A percentile compares a stretch with the other conserved stretches of the same genome.
Evolutionary conservation across 495 filamentous ascomycete species (phyloP).

Genomic region (Parmelia sp.): DNA sequence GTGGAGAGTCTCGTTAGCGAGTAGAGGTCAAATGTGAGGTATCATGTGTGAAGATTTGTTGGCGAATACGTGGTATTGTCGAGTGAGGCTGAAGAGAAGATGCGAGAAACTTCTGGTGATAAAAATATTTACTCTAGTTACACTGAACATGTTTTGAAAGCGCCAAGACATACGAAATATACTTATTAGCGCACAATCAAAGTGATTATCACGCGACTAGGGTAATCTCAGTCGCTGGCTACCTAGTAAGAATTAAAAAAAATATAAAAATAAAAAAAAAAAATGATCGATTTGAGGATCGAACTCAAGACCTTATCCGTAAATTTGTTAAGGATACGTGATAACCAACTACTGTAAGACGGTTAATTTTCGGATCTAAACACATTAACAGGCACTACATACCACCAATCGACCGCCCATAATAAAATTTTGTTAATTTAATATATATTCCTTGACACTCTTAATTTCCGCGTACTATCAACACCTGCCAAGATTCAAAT

Average conservation of each 20-base stretch:
- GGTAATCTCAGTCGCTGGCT: no score
- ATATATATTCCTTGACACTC: conserved; percentile 7
- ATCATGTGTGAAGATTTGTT: not conserved
- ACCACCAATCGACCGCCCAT: conserved; percentile 8
- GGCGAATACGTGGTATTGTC: not conserved
- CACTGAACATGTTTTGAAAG: not conserved
- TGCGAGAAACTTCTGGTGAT: not conserved
- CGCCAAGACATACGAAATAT: not conserved
- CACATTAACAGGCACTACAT: conserved; percentile 22
- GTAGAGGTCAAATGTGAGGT: not conserved
- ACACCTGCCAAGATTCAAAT: conserved; percentile 1
- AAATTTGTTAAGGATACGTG: conserved; percentile 29
- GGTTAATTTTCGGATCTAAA: conserved; percentile 16
- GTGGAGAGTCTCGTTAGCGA: not conserved
- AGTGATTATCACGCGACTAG: no score
- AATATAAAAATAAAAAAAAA: conserved; percentile 14
- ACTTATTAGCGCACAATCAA: no score
- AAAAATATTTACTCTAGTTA: no score
- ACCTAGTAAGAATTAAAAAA: no score
- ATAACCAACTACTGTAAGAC: conserved; percentile 25
- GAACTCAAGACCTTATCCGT: conserved; percentile 28
- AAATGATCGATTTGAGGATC: conserved; percentile 27
- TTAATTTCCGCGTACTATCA: conserved; percentile 1
- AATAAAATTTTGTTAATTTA: not conserved
- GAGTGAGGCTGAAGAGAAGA: not conserved